Evolutionary conservation across 164 flowering plant genomes (phyloP).

Genomic region (Warburgia ugandensis): DNA sequence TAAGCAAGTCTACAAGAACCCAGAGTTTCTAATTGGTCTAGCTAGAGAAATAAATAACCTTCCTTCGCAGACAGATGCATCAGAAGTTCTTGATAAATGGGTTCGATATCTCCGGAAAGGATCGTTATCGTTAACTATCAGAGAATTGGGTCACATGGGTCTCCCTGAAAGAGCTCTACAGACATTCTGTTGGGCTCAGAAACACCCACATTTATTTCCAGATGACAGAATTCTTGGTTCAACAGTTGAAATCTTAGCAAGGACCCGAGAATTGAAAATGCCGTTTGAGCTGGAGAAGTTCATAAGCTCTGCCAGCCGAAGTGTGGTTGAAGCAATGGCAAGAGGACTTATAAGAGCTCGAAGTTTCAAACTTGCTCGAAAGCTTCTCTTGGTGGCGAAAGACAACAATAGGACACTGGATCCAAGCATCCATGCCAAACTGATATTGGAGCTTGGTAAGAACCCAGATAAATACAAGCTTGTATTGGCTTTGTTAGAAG

Average conservation of each 20-base stretch:
- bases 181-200: slow-evolving; percentile 76
- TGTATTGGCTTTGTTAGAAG: slow-evolving; percentile 43
- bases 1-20: slow-evolving; percentile 56
- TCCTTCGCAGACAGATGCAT: slow-evolving; percentile 42
- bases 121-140: slow-evolving; percentile 75
- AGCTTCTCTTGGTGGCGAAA: slow-evolving; percentile 53
- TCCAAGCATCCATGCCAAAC: slow-evolving; percentile 64
- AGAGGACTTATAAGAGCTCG: slow-evolving; percentile 82
- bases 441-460: slow-evolving; percentile 66
- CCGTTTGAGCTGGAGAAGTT: slow-evolving; percentile 52
- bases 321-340: slow-evolving; percentile 71
- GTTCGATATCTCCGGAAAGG: slow-evolving; percentile 60
- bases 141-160: slow-evolving; percentile 86
- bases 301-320: slow-evolving; percentile 39
- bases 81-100: slow-evolving; percentile 49
- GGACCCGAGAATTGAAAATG: slow-evolving; percentile 46
- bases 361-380: slow-evolving; percentile 53
- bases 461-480: slow-evolving; percentile 58
- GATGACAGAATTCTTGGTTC: slow-evolving; percentile 79
- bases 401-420: slow-evolving; percentile 45
- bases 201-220: slow-evolving; percentile 68
- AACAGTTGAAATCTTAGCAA: slow-evolving; percentile 67
- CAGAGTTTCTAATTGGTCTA: slow-evolving; percentile 46
- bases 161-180: slow-evolving; percentile 71
- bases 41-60: slow-evolving; percentile 71